Percentiles rank a stretch among this genome's conserved stretches.
Conservation (phyloP, 345 rosid genomes). For the Dipteronia dyeriana region DNA sequence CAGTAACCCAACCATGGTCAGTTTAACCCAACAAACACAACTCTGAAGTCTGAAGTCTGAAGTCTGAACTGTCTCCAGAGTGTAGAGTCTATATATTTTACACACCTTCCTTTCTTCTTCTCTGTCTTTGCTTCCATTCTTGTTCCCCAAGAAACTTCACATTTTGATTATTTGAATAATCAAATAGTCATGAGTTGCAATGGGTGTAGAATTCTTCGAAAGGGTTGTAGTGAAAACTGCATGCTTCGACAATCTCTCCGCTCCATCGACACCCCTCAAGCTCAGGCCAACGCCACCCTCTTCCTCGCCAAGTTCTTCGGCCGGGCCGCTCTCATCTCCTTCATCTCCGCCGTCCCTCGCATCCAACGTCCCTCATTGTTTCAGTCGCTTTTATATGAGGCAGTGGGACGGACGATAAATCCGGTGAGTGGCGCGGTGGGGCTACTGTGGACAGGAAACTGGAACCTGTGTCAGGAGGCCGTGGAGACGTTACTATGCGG, state of each 20-base stretch:
- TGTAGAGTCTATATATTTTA: not conserved
- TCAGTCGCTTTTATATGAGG: slow-evolving; percentile 65
- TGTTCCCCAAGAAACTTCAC: slow-evolving; percentile 19
- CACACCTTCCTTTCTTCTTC: slow-evolving; percentile 8
- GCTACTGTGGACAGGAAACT: slow-evolving; percentile 68
- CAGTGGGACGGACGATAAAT: slow-evolving; percentile 65
- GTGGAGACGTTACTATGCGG: slow-evolving; percentile 62
- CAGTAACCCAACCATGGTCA: slow-evolving; percentile 26
- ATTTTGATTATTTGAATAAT: not conserved
- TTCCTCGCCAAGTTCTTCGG: slow-evolving; percentile 93
- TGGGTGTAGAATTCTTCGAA: slow-evolving; percentile 82
- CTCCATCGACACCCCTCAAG: slow-evolving; percentile 58
- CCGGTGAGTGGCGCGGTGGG: slow-evolving; percentile 79
- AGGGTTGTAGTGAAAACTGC: slow-evolving; percentile 82
- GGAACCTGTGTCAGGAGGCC: slow-evolving; percentile 63
- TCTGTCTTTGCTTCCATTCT: slow-evolving; percentile 7
- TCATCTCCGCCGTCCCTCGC: slow-evolving; percentile 66
- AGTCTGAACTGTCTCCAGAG: too few relatives aligned
- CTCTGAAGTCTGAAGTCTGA: too few relatives aligned
- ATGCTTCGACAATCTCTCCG: slow-evolving; percentile 69
- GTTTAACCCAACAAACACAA: not conserved
- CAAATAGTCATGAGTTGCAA: slow-evolving; percentile 67
- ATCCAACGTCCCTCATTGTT: slow-evolving; percentile 65
- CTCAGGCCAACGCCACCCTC: slow-evolving; percentile 85
- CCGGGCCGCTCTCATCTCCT: slow-evolving; percentile 84